Evolutionary conservation across 140 eudicot genomes (phyloP), one percentile per base, ranked within the genome.

Genomic region (Erigeron philadelphicus): DNA sequence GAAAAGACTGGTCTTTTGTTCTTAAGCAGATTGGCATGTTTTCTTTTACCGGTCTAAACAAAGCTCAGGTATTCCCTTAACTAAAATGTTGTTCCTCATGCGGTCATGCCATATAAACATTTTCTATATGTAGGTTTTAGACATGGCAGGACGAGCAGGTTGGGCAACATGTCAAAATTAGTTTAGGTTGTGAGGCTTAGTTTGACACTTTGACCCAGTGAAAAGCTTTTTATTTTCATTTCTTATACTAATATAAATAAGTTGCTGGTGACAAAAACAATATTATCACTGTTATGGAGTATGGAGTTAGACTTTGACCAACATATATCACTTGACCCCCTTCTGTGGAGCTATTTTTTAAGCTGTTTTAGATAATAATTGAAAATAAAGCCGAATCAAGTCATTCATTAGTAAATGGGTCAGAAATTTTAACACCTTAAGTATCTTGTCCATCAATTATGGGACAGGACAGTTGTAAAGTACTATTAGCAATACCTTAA

Each of bases 1-100:
- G 95, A 46, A 93, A 93, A 70, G 97, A 93, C 70, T 93, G 99
- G 99, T 89, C 97, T 13, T 93, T 84, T 52, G 74, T 93, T 49
- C 95, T 93, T 68, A 83, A 82, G 71, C 99, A 93, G 83, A 93
- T 93, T 17, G 99, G 99, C 81, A 93, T 93, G 99, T 89, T 93
- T 79, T 93, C 99, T 17, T 93, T 89, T 65, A 93, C 99, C 1
- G 99, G 99, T 79, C 82, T 93, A 7, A 93, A 82, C 78, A 93
- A 83, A 83, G 71, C 97, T 59, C 99, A 93, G 95, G 98, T 92
- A 77, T 77, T 45, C 17, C 16, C 42, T 17, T 54, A 61, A 11
- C 66, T 6, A 35, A 59, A 25, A 59, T 11, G 46, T 43, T 11
- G 9, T 7, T 1, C 18, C 31, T 9, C 8, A 60, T 12, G 41